Base-by-base conservation (phyloP, 2,329 filamentous ascomycete species). In the Mollisiaceae sp. region DNA sequence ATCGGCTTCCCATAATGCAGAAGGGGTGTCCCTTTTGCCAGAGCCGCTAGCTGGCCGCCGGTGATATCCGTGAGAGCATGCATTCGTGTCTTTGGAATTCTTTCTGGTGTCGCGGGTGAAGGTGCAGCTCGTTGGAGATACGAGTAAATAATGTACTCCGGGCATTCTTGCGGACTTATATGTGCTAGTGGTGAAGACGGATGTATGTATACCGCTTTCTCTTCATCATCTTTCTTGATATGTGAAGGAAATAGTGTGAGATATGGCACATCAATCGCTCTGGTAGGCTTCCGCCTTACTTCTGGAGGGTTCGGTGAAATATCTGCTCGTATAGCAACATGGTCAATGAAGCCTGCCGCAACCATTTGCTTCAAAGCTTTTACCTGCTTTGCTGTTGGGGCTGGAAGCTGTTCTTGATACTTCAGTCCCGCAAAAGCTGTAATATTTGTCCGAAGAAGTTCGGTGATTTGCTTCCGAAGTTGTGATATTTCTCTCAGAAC, bases 261-360 rank as follows among this genome's bases (percentile, higher is more conserved):
- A 75, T 98, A 99, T 0, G 94, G 91, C 2, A 98, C 91, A 71
- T 98, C 93, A 69, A 95, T 96, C 1, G 94, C 91, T n/a, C 93
- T 87, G 59, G 87, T 88, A 0, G 94, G 92, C 67, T 91, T 92
- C 20, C 90, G 84, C 55, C 82, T 79, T 61, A 85, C 79, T 67
- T 90, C 88, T 0, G 89, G 89, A 0, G 92, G 91, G 14, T 84
- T 85, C 0, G 93, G 92, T 0, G 92, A 85, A n/a, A 93, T 82
- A 77, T 99, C 94, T 4, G 92, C 92, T 66, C 95, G 91, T 71
- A 98, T 93, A 55, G 95, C 95, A 47, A 99, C 86, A 71, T 97
- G 91, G 78, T 99, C 95, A 74, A 98, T 88, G 80, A 97, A 98
- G 0, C 94, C 95, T 0, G 93, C 91, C 0, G 94, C 92, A 24